Conservation (phyloP, 306 rosid species). For the Astragalus glycyphyllos region DNA sequence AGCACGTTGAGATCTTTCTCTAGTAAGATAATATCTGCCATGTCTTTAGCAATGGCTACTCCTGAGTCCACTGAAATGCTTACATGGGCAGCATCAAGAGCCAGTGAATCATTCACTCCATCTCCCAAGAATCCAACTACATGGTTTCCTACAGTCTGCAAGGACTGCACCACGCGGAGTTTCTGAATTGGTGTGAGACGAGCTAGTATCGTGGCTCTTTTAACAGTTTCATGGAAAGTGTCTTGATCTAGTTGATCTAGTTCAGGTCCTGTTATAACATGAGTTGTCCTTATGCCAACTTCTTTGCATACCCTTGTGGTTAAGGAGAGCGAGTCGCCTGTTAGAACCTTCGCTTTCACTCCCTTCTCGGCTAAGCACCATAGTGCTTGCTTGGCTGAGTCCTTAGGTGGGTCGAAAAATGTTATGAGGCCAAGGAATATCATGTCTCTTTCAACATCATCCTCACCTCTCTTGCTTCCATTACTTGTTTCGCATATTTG, state of each 20-base stretch:
- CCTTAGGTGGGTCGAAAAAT: constrained; percentile 92
- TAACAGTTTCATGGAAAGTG: constrained; percentile 69
- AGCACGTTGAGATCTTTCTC: constrained; percentile 89
- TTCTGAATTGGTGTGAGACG: constrained; percentile 85
- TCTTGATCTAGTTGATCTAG: constrained; percentile 75
- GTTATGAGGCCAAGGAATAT: constrained; percentile 77
- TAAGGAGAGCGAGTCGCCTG: constrained; percentile 79
- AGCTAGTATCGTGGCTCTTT: constrained; percentile 76
- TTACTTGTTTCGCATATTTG: constrained; percentile 46
- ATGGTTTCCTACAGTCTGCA: constrained; percentile 72
- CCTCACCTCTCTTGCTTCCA: constrained; percentile 36
- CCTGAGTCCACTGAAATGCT: constrained; percentile 90
- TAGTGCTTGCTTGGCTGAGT: constrained; percentile 83
- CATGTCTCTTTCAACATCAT: constrained; percentile 69
- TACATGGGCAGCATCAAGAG: constrained; percentile 80
- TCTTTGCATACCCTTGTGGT: constrained; percentile 76
- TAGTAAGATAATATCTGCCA: constrained; percentile 81
- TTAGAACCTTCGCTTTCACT: constrained; percentile 81
- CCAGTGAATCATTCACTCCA: constrained; percentile 80
- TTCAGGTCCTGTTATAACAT: constrained; percentile 83
- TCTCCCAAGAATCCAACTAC: constrained; percentile 84
- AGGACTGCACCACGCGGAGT: constrained; percentile 76
- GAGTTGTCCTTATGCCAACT: constrained; percentile 76
- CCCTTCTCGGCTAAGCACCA: constrained; percentile 81
- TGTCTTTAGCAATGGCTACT: constrained; percentile 79